These are phyloP conservation scores for Diaporthe caulivora DNA, from an alignment of 2,329 filamentous ascomycete genomes.

Conservation along the genomic window DNA sequence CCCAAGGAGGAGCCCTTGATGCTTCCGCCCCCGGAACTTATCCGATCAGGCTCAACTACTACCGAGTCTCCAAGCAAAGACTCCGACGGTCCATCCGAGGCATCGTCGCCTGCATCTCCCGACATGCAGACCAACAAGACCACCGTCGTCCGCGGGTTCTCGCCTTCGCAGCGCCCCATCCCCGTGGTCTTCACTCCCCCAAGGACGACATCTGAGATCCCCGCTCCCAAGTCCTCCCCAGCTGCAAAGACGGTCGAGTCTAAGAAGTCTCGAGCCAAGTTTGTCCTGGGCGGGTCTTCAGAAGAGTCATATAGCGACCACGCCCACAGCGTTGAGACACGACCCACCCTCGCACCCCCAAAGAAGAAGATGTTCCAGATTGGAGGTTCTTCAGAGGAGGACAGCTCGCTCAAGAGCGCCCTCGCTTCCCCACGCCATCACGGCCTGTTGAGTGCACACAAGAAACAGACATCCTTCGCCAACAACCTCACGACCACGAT, in stretches of 20 bases:
- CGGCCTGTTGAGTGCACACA: constrained; percentile 59
- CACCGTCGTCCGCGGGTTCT: constrained; percentile 88
- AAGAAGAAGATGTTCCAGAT: constrained; percentile 63
- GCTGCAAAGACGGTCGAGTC: constrained; percentile 76
- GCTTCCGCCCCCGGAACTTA: constrained; percentile 47
- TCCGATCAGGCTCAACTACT: constrained; percentile 57
- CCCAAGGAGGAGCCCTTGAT: constrained; percentile 56
- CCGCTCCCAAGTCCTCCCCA: constrained; percentile 69
- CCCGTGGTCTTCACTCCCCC: constrained; percentile 60
- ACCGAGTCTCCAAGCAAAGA: constrained; percentile 67
- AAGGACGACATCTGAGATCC: constrained; percentile 68
- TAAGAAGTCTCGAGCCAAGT: constrained; percentile 72
- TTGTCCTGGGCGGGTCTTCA: constrained; percentile 82
- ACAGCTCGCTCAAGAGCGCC: constrained; percentile 76
- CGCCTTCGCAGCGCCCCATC: constrained; percentile 75
- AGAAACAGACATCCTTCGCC: constrained; percentile 87
- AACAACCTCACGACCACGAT: constrained; percentile 80
- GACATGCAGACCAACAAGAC: constrained; percentile 67
- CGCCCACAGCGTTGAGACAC: constrained; percentile 57
- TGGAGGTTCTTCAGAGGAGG: constrained; percentile 78
- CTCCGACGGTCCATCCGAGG: constrained; percentile 68
- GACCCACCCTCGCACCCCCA: constrained; percentile 46
- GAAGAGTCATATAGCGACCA: constrained; percentile 78
- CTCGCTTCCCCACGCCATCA: constrained; percentile 58
- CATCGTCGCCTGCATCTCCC: constrained; percentile 49